These are phyloP conservation scores for Lentinula detonsa DNA, from an alignment of 768 basidiomycete species.

Conservation along the genomic window DNA sequence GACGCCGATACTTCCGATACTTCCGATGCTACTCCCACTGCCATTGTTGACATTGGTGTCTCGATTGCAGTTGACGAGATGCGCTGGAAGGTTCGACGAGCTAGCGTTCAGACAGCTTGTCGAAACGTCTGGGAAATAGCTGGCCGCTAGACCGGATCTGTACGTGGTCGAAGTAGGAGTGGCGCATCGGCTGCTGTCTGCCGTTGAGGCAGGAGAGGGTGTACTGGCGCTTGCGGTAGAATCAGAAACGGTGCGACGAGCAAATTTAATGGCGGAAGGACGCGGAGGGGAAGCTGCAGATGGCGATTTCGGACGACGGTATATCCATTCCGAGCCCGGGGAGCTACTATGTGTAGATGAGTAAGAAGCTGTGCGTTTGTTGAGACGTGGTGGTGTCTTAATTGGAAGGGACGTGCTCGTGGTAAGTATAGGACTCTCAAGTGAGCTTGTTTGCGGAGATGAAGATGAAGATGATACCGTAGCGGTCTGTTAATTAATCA, in stretches of 20 bases:
- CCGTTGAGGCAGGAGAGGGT: constrained; percentile 6
- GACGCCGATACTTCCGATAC: constrained; percentile 5
- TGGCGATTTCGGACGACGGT: constrained; percentile 35
- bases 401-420: background rate
- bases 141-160: background rate
- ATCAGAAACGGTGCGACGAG: constrained; percentile 1
- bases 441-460: constrained; percentile 8
- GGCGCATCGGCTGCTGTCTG: constrained; percentile 1
- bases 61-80: background rate
- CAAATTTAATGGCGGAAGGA: constrained; percentile 7
- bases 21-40: constrained; percentile 4
- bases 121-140: constrained; percentile 4
- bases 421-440: background rate
- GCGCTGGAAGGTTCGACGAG: background rate
- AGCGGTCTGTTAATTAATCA: constrained; percentile 9
- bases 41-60: background rate
- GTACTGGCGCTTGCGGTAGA: background rate
- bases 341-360: constrained; percentile 1
- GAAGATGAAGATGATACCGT: constrained; percentile 10
- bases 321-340: constrained; percentile 33
- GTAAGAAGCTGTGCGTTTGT: constrained; percentile 1
- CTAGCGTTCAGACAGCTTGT: constrained; percentile 1
- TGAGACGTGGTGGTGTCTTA: background rate
- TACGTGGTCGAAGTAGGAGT: constrained; percentile 3
- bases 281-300: constrained; percentile 13